Evolutionary conservation across 139 green algal species (phyloP), one percentile per base, ranked within the genome.

Genomic region (Microglena sp.): DNA sequence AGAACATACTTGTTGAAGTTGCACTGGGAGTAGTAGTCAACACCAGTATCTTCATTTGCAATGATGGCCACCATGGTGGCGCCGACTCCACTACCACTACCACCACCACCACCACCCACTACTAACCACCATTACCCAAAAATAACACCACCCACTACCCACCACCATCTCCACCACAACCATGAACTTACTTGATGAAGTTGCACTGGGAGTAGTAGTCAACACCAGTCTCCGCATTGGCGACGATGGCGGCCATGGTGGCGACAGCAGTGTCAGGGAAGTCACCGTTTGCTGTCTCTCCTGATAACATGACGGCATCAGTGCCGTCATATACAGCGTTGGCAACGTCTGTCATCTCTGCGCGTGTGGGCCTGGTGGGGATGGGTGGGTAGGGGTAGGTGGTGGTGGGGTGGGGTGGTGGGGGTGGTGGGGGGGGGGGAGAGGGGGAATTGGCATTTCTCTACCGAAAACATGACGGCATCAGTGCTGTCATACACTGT

Each of bases 321-420:
- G 80, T 88, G 57, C 85, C 85, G 53, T 93, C 86, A 45, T 90
- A 78, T 33, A 91, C 84, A 18, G 86, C 86, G 58, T 93, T 93
- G 44, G 86, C 85, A 2, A 93, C 86, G 66, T 93, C 86, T 0
- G 86, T 93, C 53, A 90, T 90, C 77, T 95, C 88, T 0, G 88
- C 88, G 22, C 89, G 81, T 18, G 83, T 90, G 27, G 80, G 80
- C 40, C 77, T 56, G 24, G 78, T n/a, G n/a, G n/a, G n/a, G n/a
- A n/a, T n/a, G n/a, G n/a, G n/a, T n/a, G n/a, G n/a, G n/a, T n/a
- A n/a, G n/a, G n/a, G n/a, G n/a, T n/a, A n/a, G n/a, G n/a, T n/a
- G n/a, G n/a, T n/a, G n/a, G n/a, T n/a, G n/a, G n/a, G n/a, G n/a
- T n/a, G n/a, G n/a, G n/a, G n/a, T n/a, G n/a, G n/a, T n/a, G n/a